These are phyloP conservation scores for Magnolia officinalis DNA, from an alignment of 164 flowering plant species.

Conservation along the genomic window DNA sequence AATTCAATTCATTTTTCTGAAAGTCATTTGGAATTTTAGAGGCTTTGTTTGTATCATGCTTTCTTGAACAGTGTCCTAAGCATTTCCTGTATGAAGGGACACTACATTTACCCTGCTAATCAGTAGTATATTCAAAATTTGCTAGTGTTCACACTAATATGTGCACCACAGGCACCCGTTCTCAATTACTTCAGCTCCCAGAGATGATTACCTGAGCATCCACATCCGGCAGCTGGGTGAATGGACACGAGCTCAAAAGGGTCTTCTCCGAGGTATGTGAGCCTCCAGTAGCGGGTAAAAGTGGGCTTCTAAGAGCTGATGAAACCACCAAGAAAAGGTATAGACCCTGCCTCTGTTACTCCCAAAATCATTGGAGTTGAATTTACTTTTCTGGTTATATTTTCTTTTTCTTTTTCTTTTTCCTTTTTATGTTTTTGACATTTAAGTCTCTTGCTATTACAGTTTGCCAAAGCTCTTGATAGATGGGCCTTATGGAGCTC, in stretches of 20 bases:
- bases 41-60: not conserved
- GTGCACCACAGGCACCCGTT: slow-evolving; percentile 85
- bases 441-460: slow-evolving; percentile 12
- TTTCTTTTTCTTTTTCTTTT: not conserved
- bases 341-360: not conserved
- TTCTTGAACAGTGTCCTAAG: not conserved
- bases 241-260: slow-evolving; percentile 95
- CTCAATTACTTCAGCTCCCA: slow-evolving; percentile 97
- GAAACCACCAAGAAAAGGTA: slow-evolving; percentile 77
- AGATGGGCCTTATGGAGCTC: slow-evolving; percentile 98
- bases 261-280: slow-evolving; percentile 87
- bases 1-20: not conserved
- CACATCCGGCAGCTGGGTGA: slow-evolving; percentile 93
- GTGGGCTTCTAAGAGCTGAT: slow-evolving; percentile 93
- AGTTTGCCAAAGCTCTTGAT: slow-evolving; percentile 87
- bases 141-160: not conserved
- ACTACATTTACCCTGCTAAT: not conserved
- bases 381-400: not conserved
- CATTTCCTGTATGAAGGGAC: not conserved
- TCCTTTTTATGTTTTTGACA: not conserved
- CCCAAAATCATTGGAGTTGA: not conserved
- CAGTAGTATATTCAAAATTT: not conserved
- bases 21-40: not conserved
- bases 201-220: slow-evolving; percentile 83
- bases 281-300: slow-evolving; percentile 66